A percentile compares a stretch with the other conserved stretches of the same genome.
Evolutionary conservation across 768 basidiomycete genomes (phyloP).

Genomic region (Trametes cubensis): DNA sequence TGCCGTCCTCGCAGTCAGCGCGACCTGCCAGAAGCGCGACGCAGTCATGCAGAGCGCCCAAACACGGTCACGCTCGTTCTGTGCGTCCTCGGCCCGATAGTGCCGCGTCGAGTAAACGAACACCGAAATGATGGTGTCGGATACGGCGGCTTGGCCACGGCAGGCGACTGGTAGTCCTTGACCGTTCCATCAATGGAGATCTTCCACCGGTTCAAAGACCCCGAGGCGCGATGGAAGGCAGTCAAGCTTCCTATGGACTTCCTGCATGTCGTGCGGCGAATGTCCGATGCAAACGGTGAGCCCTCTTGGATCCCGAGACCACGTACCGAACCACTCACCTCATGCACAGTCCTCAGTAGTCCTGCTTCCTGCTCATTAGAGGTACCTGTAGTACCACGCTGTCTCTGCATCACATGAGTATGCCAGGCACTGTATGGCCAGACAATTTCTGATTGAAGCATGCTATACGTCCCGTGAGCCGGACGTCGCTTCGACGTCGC

Average conservation of each 20-base stretch:
- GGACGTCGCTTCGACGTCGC: not conserved
- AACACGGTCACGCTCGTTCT: conserved; percentile 8
- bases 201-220: not conserved
- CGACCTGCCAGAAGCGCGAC: not conserved
- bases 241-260: not conserved
- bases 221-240: not conserved
- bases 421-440: not conserved
- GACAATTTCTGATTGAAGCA: not conserved
- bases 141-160: not conserved
- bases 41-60: conserved; percentile 10
- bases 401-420: not conserved
- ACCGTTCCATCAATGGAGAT: conserved; percentile 1
- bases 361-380: not conserved
- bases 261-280: not conserved
- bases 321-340: not conserved
- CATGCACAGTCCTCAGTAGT: not conserved
- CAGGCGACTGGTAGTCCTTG: not conserved
- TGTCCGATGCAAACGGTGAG: not conserved
- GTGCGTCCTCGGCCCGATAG: conserved; percentile 2
- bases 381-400: not conserved
- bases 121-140: not conserved
- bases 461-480: not conserved
- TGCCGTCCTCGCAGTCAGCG: not conserved
- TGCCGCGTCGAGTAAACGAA: conserved; percentile 5
- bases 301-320: not conserved